Evolutionary conservation across 2,329 filamentous ascomycete genomes (phyloP).

Genomic region (Fulvia fulva): DNA sequence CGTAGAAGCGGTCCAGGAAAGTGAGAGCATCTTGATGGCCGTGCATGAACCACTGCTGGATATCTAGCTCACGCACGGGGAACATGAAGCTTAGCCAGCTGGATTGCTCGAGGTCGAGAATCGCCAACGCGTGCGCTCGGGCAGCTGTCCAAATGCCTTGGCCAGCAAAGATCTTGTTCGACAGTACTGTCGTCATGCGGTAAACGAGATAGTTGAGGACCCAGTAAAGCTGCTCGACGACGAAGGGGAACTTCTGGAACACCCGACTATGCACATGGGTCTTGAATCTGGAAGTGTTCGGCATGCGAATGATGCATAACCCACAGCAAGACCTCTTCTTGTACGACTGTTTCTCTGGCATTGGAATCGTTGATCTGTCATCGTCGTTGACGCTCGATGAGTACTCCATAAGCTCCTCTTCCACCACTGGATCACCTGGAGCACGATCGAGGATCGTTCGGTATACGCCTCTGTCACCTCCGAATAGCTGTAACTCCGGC

Average conservation of each 20-base stretch:
- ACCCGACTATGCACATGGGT: conserved; percentile 58
- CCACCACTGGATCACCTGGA: not conserved
- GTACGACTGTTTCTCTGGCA: conserved; percentile 39
- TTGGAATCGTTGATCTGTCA: conserved; percentile 31
- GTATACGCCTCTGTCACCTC: conserved; percentile 28
- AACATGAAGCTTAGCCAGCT: conserved; percentile 50
- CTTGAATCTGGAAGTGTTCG: conserved; percentile 50
- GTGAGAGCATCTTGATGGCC: conserved; percentile 52
- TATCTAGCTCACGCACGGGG: conserved; percentile 48
- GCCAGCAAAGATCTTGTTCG: conserved; percentile 36
- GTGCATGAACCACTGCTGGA: conserved; percentile 56
- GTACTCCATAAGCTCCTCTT: conserved; percentile 38
- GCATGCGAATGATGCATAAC: conserved; percentile 39
- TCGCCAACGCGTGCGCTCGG: conserved; percentile 50
- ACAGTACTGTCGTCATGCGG: conserved; percentile 42
- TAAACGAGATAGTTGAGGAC: conserved; percentile 63
- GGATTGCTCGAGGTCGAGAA: conserved; percentile 53
- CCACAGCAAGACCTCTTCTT: conserved; percentile 53
- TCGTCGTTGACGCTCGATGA: conserved; percentile 35
- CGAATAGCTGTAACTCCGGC: conserved; percentile 42
- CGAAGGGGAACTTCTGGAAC: conserved; percentile 63
- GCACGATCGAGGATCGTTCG: conserved; percentile 34
- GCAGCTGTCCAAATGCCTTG: conserved; percentile 53
- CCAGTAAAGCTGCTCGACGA: conserved; percentile 73
- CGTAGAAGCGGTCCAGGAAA: conserved; percentile 55